Conservation (phyloP, 495 filamentous ascomycete genomes). For the Aspergillus cavernicola region DNA sequence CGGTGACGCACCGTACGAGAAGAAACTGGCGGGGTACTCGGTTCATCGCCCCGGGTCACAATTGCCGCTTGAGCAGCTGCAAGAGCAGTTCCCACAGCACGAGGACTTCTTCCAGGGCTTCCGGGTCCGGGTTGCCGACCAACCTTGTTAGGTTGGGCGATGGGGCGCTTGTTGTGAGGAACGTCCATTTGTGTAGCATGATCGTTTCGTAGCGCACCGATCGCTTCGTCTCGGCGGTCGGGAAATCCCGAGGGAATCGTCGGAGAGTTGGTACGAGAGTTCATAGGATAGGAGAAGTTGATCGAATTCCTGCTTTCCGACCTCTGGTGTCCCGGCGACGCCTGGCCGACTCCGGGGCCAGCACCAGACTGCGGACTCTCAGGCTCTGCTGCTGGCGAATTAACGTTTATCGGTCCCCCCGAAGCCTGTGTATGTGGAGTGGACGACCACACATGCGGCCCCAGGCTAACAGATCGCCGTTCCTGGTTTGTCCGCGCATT, state of each 20-base stretch:
- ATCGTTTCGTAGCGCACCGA: constrained; percentile 12
- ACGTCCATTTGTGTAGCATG: constrained; percentile 24
- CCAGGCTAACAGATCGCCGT: constrained; percentile 52
- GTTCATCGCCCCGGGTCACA: constrained; percentile 15
- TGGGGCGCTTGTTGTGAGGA: constrained; percentile 29
- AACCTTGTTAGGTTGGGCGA: constrained; percentile 46
- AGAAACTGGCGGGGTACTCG: constrained; percentile 1
- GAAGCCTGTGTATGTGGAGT: constrained; percentile 40
- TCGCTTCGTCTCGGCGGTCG: constrained; percentile 16
- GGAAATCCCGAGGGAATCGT: constrained; percentile 18
- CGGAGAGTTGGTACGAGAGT: constrained; percentile 45
- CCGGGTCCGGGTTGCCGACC: constrained; percentile 47
- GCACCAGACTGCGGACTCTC: constrained; percentile 19
- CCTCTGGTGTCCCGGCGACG: constrained; percentile 47
- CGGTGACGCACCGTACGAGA: constrained; percentile 11
- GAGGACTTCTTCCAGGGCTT: constrained; percentile 36
- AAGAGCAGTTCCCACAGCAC: constrained; percentile 37
- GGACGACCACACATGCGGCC: constrained; percentile 46
- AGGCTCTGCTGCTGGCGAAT: constrained; percentile 31
- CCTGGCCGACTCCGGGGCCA: constrained; percentile 25
- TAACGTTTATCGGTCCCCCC: constrained; percentile 41
- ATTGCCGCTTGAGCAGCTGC: constrained; percentile 31
- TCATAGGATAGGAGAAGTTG: constrained; percentile 84
- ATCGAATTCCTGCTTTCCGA: constrained; percentile 64
- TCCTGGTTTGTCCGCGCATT: constrained; percentile 24